These are phyloP conservation scores for Coemansia pectinata DNA, from an alignment of 192 early-diverging fungal species.

Conservation along the genomic window DNA sequence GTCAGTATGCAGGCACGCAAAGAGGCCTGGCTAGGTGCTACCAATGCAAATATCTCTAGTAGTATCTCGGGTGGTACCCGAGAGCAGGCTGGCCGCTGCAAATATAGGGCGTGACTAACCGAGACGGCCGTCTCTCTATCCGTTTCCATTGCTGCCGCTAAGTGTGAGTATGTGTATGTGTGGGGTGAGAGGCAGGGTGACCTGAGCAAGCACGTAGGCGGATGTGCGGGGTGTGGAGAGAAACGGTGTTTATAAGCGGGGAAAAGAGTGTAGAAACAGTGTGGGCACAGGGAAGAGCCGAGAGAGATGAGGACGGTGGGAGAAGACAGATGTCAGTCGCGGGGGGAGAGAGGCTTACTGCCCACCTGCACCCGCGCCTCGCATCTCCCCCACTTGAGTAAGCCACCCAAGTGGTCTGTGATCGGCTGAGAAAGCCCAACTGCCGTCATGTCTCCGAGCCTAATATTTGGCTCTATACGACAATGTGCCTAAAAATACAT, in stretches of 20 bases:
- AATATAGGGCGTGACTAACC: neutral
- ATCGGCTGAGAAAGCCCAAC: neutral
- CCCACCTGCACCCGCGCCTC: neutral
- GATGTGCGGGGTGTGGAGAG: neutral
- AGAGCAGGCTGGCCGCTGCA: conserved; percentile 14
- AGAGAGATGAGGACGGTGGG: neutral
- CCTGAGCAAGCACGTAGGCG: neutral
- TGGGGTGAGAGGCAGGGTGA: neutral
- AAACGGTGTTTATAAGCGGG: neutral
- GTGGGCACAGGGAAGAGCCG: neutral
- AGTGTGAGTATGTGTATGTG: neutral
- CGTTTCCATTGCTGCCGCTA: neutral
- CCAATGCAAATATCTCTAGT: conserved; percentile 26
- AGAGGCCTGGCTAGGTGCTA: conserved; percentile 25
- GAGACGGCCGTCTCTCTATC: neutral
- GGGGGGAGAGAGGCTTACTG: neutral
- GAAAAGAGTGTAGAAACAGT: neutral
- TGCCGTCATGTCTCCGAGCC: neutral
- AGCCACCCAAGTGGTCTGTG: neutral
- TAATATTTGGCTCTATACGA: neutral
- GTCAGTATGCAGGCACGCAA: conserved; percentile 50
- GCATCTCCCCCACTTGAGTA: neutral
- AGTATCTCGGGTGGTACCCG: conserved; percentile 47
- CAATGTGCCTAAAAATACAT: neutral
- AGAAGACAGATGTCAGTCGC: conserved; percentile 1